Percentiles rank a stretch among this genome's conserved stretches.
Evolutionary conservation across 805 yeast species (phyloP).

Genomic region (Schwanniomyces polymorphus): DNA sequence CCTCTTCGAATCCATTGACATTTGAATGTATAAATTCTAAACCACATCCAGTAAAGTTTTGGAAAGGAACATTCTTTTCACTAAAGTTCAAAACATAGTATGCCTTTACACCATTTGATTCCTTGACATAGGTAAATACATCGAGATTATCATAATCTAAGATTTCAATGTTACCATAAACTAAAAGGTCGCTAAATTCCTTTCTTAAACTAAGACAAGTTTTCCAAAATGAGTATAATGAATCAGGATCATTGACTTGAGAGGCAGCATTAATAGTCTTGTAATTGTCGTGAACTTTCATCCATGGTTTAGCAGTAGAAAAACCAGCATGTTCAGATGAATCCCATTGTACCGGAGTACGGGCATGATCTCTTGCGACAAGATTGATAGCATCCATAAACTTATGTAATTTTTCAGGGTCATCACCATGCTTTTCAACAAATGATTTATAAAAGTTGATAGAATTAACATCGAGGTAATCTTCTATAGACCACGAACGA

Average conservation of each 20-base stretch:
- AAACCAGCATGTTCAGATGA: constrained; percentile 47
- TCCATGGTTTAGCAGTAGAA: constrained; percentile 53
- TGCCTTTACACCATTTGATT: constrained; percentile 24
- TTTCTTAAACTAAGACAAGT: constrained; percentile 45
- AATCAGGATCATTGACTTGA: constrained; percentile 45
- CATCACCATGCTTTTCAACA: constrained; percentile 20
- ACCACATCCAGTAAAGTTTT: constrained; percentile 24
- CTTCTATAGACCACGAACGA: constrained; percentile 44
- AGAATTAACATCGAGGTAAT: constrained; percentile 52
- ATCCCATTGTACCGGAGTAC: constrained; percentile 61
- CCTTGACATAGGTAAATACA: constrained; percentile 44
- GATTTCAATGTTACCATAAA: constrained; percentile 47
- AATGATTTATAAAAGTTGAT: constrained; percentile 40
- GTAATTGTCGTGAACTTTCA: constrained; percentile 50
- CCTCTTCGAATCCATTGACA: constrained; percentile 18
- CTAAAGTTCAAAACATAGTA: constrained; percentile 47
- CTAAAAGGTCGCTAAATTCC: constrained; percentile 40
- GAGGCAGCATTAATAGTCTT: constrained; percentile 47
- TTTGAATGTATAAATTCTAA: constrained; percentile 32
- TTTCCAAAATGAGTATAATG: constrained; percentile 48
- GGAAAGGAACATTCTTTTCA: constrained; percentile 28
- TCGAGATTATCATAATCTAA: constrained; percentile 43
- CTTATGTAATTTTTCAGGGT: constrained; percentile 15
- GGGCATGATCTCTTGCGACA: constrained; percentile 51
- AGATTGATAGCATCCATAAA: constrained; percentile 35